phyloP scores from a whole-genome alignment of 2,329 filamentous ascomycete species.

The Alternaria sp. region DNA sequence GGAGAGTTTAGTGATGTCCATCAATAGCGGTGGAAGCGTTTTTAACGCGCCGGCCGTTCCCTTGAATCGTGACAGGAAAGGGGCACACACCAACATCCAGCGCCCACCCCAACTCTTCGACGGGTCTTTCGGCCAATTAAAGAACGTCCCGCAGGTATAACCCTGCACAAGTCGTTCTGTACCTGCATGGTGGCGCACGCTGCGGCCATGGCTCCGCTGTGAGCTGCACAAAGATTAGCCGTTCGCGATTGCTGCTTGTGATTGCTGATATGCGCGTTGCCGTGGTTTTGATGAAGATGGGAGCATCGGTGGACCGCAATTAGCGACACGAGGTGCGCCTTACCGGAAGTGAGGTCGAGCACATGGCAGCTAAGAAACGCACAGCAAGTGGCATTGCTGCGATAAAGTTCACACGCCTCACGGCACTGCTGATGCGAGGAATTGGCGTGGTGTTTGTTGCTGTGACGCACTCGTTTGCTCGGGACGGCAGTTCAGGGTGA shows the following conservation, averaged over 20 bases:
- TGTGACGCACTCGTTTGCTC: constrained; percentile 17
- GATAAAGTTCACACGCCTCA: constrained; percentile 1
- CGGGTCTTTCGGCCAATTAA: constrained; percentile 29
- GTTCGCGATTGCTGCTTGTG: constrained; percentile 21
- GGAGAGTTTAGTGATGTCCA: constrained; percentile 17
- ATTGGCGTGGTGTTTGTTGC: constrained; percentile 14
- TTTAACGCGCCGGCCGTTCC: constrained; percentile 1
- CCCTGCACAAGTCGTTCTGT: constrained; percentile 26
- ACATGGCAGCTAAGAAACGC: not conserved
- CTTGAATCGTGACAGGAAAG: constrained; percentile 22
- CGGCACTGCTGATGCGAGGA: constrained; percentile 9
- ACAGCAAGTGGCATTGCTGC: not conserved
- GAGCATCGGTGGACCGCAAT: constrained; percentile 2
- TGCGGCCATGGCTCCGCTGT: constrained; percentile 27
- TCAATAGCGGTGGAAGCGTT: constrained; percentile 15
- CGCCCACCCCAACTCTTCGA: constrained; percentile 24
- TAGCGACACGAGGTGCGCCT: constrained; percentile 6
- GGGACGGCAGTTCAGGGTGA: constrained; percentile 17
- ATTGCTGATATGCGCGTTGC: constrained; percentile 20
- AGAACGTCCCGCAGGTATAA: constrained; percentile 13
- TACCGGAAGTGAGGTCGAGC: not conserved
- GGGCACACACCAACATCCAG: not conserved
- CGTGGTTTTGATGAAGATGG: constrained; percentile 9
- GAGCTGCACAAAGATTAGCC: constrained; percentile 29
- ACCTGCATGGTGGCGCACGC: constrained; percentile 32